phyloP scores from a whole-genome alignment of 2,329 filamentous ascomycete genomes.

The Xylaria multiplex region DNA sequence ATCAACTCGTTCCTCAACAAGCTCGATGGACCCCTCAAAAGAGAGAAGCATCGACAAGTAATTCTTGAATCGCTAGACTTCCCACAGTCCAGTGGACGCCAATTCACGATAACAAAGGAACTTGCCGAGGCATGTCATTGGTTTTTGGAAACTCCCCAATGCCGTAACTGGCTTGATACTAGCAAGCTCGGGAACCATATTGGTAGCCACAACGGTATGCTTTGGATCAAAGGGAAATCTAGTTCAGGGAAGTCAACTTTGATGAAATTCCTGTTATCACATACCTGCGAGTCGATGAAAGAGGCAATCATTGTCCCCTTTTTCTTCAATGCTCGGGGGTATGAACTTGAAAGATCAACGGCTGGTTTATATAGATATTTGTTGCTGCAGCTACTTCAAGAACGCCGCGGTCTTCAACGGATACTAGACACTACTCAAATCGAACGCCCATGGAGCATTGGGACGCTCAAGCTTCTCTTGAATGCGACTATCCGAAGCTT shows the following conservation, averaged over 20 bases:
- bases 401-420: slow-evolving; percentile 48
- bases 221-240: slow-evolving; percentile 58
- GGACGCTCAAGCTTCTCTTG: background rate
- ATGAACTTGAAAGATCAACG: slow-evolving; percentile 55
- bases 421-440: slow-evolving; percentile 25
- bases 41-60: background rate
- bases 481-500: slow-evolving; percentile 31
- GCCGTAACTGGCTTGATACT: slow-evolving; percentile 49
- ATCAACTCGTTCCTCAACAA: background rate
- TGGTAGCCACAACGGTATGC: slow-evolving; percentile 48
- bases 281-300: slow-evolving; percentile 31
- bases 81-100: slow-evolving; percentile 35
- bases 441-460: background rate
- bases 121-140: slow-evolving; percentile 41
- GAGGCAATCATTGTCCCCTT: slow-evolving; percentile 47
- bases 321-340: slow-evolving; percentile 61
- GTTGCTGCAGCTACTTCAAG: slow-evolving; percentile 56
- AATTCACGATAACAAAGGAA: slow-evolving; percentile 29
- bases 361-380: slow-evolving; percentile 62
- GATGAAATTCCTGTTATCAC: slow-evolving; percentile 50
- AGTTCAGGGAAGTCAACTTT: slow-evolving; percentile 56
- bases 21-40: no score
- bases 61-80: background rate
- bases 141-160: slow-evolving; percentile 42
- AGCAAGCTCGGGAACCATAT: slow-evolving; percentile 37